Evolutionary conservation across 1,284 basidiomycete species (phyloP).

Genomic region (Acaromyces ingoldii): DNA sequence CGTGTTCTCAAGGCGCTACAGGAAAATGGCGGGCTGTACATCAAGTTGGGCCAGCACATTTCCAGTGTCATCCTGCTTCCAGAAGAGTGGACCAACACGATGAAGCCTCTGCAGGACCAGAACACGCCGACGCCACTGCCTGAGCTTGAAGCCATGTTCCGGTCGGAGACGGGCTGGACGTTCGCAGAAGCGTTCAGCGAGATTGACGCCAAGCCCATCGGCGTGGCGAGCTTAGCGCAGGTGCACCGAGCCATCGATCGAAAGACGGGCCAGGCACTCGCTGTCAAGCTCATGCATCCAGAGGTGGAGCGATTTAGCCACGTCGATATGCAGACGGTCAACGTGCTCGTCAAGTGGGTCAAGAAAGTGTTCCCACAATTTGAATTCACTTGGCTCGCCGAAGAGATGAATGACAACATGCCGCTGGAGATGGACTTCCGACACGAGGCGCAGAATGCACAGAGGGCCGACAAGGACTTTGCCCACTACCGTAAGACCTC

Average conservation of each 20-base stretch:
- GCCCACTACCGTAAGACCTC: conserved; percentile 54
- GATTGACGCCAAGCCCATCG: conserved; percentile 84
- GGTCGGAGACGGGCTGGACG: conserved; percentile 42
- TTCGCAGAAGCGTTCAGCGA: conserved; percentile 57
- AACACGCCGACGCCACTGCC: conserved; percentile 47
- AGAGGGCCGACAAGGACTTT: conserved; percentile 70
- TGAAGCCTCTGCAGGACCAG: conserved; percentile 58
- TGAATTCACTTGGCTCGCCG: conserved; percentile 81
- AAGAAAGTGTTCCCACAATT: conserved; percentile 77
- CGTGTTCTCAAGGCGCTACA: conserved; percentile 43
- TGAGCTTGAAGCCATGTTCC: conserved; percentile 49
- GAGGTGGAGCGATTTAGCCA: conserved; percentile 86
- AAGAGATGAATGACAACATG: conserved; percentile 58
- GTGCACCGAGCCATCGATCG: conserved; percentile 80
- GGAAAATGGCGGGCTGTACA: conserved; percentile 83
- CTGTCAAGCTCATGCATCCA: conserved; percentile 96
- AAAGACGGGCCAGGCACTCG: conserved; percentile 59
- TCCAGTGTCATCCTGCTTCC: conserved; percentile 67
- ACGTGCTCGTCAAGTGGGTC: conserved; percentile 65
- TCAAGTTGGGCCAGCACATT: conserved; percentile 68
- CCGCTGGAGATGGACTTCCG: conserved; percentile 90
- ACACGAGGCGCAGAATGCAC: conserved; percentile 83
- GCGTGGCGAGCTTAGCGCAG: conserved; percentile 87
- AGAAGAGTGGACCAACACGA: conserved; percentile 63
- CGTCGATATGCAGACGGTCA: conserved; percentile 68